These are phyloP conservation scores for Talaromyces marneffei DNA, from an alignment of 2,329 filamentous ascomycete genomes.

Conservation along the genomic window DNA sequence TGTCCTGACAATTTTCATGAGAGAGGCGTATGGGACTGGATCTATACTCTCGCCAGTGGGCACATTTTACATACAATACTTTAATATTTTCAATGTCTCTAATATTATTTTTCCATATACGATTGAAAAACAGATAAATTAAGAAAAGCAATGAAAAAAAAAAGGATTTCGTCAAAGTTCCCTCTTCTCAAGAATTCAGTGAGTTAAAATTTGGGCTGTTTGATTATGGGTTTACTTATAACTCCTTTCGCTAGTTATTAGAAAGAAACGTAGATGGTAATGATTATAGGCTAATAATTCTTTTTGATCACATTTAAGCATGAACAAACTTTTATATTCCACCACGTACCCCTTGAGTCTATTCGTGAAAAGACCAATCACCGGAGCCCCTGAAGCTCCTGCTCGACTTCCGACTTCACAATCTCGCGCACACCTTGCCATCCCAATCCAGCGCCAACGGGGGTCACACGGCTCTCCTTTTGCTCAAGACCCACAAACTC, in stretches of 20 bases:
- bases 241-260: background rate
- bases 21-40: background rate
- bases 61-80: constrained; percentile 6
- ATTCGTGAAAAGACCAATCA: background rate
- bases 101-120: background rate
- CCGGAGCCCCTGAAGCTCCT: constrained; percentile 3
- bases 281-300: background rate
- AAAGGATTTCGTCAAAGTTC: background rate
- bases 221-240: background rate
- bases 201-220: too few relatives aligned
- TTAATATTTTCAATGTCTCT: constrained; percentile 9
- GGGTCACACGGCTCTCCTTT: constrained; percentile 66
- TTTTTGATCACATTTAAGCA: background rate
- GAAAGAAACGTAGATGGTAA: background rate
- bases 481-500: constrained; percentile 77
- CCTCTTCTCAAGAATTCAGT: background rate
- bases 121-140: background rate
- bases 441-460: constrained; percentile 59
- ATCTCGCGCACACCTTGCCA: constrained; percentile 72
- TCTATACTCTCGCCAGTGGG: background rate
- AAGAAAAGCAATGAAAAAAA: background rate
- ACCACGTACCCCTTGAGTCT: background rate
- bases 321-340: background rate
- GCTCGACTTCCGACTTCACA: constrained; percentile 64
- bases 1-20: background rate